Evolutionary conservation across 1,284 basidiomycete genomes (phyloP), one percentile per base, ranked within the genome.

Genomic region (Sparassis latifolia): DNA sequence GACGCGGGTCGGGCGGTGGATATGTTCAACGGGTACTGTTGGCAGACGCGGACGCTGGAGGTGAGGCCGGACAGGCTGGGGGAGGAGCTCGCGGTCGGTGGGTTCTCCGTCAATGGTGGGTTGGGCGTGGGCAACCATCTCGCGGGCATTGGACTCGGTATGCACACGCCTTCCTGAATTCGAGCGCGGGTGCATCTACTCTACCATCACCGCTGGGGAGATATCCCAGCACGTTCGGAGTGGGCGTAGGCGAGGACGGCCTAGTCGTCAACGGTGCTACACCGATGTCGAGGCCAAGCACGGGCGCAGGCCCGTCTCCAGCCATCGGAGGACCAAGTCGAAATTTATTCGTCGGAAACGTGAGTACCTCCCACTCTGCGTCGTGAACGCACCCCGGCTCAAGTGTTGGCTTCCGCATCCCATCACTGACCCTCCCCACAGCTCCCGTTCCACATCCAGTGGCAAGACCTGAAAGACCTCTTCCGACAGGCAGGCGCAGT

Each of bases 391-490:
- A 35, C 29, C 7, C 33, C 27, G 27, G 30, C 27, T 20, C 33
- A 20, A 20, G 20, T 20, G 20, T 20, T 20, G 20, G 20, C 20
- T 20, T 20, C 20, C 20, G 20, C 20, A 20, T 20, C 20, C 20
- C 20, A 20, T 20, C 1, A 1, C 20, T n/a, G 35, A 9, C 35
- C 9, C 35, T 7, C 29, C 45, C 3, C 10, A 5, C 53, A 97
- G 91, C 78, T 97, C n/a, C 94, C 95, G 0, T 90, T 96, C 69
- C 89, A 94, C 59, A 90, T 91, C 62, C 94, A 97, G 72, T 99
- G 96, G 96, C 96, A 98, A 69, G 93, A 97, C 62, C 77, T 97
- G 52, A 96, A 96, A 67, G 93, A 97, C 62, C 77, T 96, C 2
- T 93, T 96, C 66, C 80, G 93, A 9, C 84, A 89, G 58, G 89